Evolutionary conservation across 148 eudicot species (phyloP).

Genomic region (Polygonum aviculare): DNA sequence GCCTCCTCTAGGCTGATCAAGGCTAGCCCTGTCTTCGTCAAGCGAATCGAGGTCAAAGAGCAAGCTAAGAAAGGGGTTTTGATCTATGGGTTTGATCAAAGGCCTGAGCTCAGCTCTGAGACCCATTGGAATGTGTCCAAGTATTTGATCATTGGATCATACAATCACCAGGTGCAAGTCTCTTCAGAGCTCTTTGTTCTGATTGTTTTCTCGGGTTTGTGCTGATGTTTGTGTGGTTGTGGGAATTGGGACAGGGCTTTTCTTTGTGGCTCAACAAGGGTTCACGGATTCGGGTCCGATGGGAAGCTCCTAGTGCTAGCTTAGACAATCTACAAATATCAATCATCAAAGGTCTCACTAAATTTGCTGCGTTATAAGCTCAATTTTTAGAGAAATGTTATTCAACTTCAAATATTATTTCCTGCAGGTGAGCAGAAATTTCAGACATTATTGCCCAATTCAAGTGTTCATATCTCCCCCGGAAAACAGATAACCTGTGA

Average conservation of each 20-base stretch:
- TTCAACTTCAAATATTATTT: neutral
- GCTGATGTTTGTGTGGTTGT: neutral
- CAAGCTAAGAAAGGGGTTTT: slow-evolving; percentile 21
- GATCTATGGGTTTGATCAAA: slow-evolving; percentile 25
- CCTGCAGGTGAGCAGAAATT: neutral
- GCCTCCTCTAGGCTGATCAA: slow-evolving; percentile 24
- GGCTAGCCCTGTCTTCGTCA: slow-evolving; percentile 26
- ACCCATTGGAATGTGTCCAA: slow-evolving; percentile 25
- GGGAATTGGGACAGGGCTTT: slow-evolving; percentile 18
- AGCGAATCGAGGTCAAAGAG: slow-evolving; percentile 24
- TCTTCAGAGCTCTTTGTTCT: neutral
- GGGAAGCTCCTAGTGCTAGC: slow-evolving; percentile 30
- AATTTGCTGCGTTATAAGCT: neutral
- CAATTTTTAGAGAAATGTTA: neutral
- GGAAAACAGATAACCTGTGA: neutral
- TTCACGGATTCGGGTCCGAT: slow-evolving; percentile 21
- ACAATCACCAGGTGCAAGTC: slow-evolving; percentile 26
- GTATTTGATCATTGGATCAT: slow-evolving; percentile 22
- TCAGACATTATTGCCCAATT: neutral
- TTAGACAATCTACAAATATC: slow-evolving; percentile 26
- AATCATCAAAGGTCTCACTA: slow-evolving; percentile 23
- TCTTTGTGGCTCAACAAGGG: slow-evolving; percentile 41
- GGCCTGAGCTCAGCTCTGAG: slow-evolving; percentile 23
- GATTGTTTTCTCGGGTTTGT: neutral
- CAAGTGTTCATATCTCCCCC: neutral